phyloP scores from a whole-genome alignment of 805 yeast genomes.

The Wickerhamiella spandovensis region DNA sequence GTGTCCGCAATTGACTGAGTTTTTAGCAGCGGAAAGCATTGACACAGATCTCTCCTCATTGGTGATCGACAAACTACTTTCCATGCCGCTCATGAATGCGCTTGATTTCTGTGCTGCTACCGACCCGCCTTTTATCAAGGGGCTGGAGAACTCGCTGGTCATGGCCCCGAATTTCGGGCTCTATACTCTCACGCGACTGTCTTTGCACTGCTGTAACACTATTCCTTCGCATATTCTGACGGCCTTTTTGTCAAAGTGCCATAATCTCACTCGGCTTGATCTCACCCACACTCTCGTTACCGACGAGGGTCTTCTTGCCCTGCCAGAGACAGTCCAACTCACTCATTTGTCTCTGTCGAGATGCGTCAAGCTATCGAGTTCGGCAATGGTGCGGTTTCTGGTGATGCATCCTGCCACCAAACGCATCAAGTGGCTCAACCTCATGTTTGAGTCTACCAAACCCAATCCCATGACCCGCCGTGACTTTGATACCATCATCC shows the following conservation, averaged over 20 bases:
- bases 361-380: slow-evolving; percentile 56
- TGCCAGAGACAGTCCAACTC: slow-evolving; percentile 45
- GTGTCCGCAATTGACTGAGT: slow-evolving; percentile 58
- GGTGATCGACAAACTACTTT: slow-evolving; percentile 45
- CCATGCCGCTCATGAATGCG: slow-evolving; percentile 45
- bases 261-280: slow-evolving; percentile 53
- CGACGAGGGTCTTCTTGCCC: slow-evolving; percentile 40
- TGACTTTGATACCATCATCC: slow-evolving; percentile 37
- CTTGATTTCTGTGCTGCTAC: slow-evolving; percentile 86
- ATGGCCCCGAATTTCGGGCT: slow-evolving; percentile 14
- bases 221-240: slow-evolving; percentile 44
- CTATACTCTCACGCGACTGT: slow-evolving; percentile 33
- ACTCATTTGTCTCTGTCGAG: slow-evolving; percentile 62
- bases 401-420: slow-evolving; percentile 55
- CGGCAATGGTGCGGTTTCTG: slow-evolving; percentile 56
- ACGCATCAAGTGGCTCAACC: slow-evolving; percentile 49
- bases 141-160: slow-evolving; percentile 33
- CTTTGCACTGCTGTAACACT: slow-evolving; percentile 82
- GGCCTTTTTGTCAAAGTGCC: slow-evolving; percentile 43
- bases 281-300: slow-evolving; percentile 69
- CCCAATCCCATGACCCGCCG: slow-evolving; percentile 40
- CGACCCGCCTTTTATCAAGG: slow-evolving; percentile 44
- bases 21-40: slow-evolving; percentile 72
- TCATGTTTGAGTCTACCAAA: slow-evolving; percentile 50
- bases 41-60: slow-evolving; percentile 61